Conservation (phyloP, 305 asterid genomes). For the Rubia peregrina region DNA sequence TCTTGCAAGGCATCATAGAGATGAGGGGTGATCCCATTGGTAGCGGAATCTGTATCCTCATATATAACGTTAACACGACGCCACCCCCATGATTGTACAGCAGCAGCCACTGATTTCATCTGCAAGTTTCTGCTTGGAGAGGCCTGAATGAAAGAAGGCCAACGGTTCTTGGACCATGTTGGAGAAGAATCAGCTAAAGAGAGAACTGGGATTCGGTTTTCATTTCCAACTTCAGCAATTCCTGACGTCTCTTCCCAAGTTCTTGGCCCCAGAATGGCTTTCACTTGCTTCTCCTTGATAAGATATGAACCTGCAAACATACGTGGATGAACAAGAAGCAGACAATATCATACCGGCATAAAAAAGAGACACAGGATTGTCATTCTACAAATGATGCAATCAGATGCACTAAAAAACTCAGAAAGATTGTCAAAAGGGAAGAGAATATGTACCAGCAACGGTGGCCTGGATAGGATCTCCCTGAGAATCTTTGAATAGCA, state of each 20-base stretch:
- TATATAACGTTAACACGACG: slow-evolving; percentile 30
- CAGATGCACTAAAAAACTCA: neutral
- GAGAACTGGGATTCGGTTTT: slow-evolving; percentile 18
- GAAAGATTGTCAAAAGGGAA: neutral
- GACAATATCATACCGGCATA: neutral
- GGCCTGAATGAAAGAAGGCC: slow-evolving; percentile 33
- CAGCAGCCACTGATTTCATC: slow-evolving; percentile 30
- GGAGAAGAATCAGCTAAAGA: slow-evolving; percentile 29
- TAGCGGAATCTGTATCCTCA: slow-evolving; percentile 23
- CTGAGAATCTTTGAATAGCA: slow-evolving; percentile 19
- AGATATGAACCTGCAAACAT: slow-evolving; percentile 29
- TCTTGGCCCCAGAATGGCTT: slow-evolving; percentile 32
- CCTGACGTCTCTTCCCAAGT: slow-evolving; percentile 37
- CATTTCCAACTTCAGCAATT: slow-evolving; percentile 27
- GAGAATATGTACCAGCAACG: slow-evolving; percentile 25
- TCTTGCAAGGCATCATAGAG: slow-evolving; percentile 22
- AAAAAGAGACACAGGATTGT: neutral
- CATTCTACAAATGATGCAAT: neutral
- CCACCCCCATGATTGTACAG: slow-evolving; percentile 27
- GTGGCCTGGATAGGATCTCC: slow-evolving; percentile 26
- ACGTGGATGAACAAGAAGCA: no score
- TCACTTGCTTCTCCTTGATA: slow-evolving; percentile 19
- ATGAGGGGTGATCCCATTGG: slow-evolving; percentile 21
- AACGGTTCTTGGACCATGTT: slow-evolving; percentile 20
- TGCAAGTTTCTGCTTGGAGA: slow-evolving; percentile 24